Base-by-base conservation (phyloP, 768 basidiomycete genomes). In the Rhizopogon salebrosus region DNA sequence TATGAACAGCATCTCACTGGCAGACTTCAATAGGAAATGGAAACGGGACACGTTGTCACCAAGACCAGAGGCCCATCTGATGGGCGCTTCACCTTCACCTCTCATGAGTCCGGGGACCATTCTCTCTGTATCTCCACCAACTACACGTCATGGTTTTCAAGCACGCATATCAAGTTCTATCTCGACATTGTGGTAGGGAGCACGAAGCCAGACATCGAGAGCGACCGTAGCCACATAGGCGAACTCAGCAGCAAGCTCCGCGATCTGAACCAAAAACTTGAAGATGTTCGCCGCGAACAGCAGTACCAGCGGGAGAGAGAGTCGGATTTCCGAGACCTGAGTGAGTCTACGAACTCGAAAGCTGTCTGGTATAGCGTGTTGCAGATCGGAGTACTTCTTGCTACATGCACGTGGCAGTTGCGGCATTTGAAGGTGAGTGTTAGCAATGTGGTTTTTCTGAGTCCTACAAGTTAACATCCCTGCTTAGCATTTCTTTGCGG, bases 231-330 rank as follows among this genome's bases (percentile, higher is more conserved):
- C 9, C 93, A 95, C 67, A 83, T 95, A 24, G 87, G 85, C 3
- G 85, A 89, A 60, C 73, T 95, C 34, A 87, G 91, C 0, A 64
- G 78, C 43, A 92, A 92, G 70, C 78, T 99, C 51, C 85, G 92
- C 24, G 97, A 98, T 62, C 76, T 99, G 56, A 99, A 98, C 71
- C 80, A 84, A 63, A 95, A 93, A 69, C 76, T 99, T 45, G 91
- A 90, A 68, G 93, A 95, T 61, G 88, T 98, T 51, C 79, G 92
- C 41, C 77, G 93, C 23, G 97, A 98, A 71, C 97, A 99, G 72
- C 91, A 95, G 70, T 99, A 98, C 66, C 95, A 98, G 74, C 80
- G 97, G 39, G 95, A 99, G 72, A 77, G 97, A 58, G 97, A 99
- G 71, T 77, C 89, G 10, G 87, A 90, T 60, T 99, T 89, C 66